phyloP scores from a whole-genome alignment of 2,329 filamentous ascomycete species.

The Xylariaceae sp. region DNA sequence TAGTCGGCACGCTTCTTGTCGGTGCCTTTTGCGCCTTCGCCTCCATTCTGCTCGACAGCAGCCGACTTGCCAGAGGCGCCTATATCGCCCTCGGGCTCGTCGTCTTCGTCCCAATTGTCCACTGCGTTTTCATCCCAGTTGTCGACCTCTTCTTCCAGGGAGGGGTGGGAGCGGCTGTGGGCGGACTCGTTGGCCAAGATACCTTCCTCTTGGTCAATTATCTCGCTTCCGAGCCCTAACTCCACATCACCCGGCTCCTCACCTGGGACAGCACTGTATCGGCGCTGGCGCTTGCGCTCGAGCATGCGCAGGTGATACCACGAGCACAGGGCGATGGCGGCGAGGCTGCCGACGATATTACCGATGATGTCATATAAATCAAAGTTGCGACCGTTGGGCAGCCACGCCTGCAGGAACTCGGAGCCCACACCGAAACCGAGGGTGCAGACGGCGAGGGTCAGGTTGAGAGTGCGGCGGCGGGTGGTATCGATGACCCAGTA shows the following conservation, averaged over 20 bases:
- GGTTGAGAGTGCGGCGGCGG: constrained; percentile 76
- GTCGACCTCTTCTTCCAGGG: constrained; percentile 78
- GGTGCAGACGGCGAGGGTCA: constrained; percentile 79
- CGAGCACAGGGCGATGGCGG: constrained; percentile 68
- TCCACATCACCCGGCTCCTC: constrained; percentile 60
- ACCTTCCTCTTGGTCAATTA: constrained; percentile 59
- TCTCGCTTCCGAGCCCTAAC: constrained; percentile 55
- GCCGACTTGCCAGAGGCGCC: constrained; percentile 23
- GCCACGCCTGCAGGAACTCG: constrained; percentile 69
- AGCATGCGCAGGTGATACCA: constrained; percentile 97
- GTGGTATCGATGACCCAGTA: constrained; percentile 97
- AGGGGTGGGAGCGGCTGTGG: constrained; percentile 31
- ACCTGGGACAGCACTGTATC: constrained; percentile 47
- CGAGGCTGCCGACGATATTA: constrained; percentile 75
- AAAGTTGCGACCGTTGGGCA: constrained; percentile 68
- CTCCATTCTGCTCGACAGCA: constrained; percentile 24
- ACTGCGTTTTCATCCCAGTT: constrained; percentile 86
- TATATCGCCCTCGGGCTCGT: constrained; percentile 32
- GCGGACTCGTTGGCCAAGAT: constrained; percentile 39
- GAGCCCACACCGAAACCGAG: constrained; percentile 66
- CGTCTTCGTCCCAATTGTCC: constrained; percentile 50
- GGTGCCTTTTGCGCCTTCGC: constrained; percentile 20
- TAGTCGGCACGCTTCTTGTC: constrained; percentile 35
- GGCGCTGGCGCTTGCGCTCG: constrained; percentile 73
- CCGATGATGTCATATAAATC: constrained; percentile 84